phyloP scores from a whole-genome alignment of 768 basidiomycete species.

The Flagelloscypha sp. region DNA sequence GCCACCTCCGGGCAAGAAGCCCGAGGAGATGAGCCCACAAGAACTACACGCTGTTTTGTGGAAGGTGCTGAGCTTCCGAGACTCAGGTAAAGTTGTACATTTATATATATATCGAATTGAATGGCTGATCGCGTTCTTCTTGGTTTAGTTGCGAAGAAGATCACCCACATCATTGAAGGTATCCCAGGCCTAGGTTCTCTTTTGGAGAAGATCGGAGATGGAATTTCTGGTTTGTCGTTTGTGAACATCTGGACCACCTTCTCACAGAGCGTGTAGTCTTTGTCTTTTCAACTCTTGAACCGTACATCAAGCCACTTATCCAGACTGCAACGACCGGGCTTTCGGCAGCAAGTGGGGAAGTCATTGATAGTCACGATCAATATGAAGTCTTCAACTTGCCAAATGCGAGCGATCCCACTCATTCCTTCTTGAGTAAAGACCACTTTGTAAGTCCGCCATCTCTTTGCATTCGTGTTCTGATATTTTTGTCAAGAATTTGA shows the following conservation, averaged over 20 bases:
- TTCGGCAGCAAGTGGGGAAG: slow-evolving; percentile 58
- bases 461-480: slow-evolving; percentile 7
- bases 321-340: slow-evolving; percentile 61
- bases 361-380: slow-evolving; percentile 75
- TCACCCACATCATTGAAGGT: slow-evolving; percentile 70
- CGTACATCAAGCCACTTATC: slow-evolving; percentile 73
- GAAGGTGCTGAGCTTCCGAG: slow-evolving; percentile 81
- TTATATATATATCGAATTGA: not conserved
- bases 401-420: slow-evolving; percentile 76
- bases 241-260: not conserved
- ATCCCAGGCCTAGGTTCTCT: slow-evolving; percentile 72
- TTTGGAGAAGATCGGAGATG: slow-evolving; percentile 73
- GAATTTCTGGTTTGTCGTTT: slow-evolving; percentile 44
- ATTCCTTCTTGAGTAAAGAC: slow-evolving; percentile 84
- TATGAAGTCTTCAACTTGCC: slow-evolving; percentile 86
- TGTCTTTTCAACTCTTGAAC: slow-evolving; percentile 81
- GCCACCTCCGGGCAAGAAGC: slow-evolving; percentile 66
- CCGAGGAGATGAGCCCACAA: slow-evolving; percentile 81
- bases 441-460: slow-evolving; percentile 59
- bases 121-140: not conserved
- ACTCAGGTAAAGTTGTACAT: slow-evolving; percentile 43
- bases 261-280: slow-evolving; percentile 40
- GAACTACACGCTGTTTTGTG: slow-evolving; percentile 78
- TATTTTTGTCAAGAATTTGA: slow-evolving; percentile 44
- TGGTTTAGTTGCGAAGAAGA: slow-evolving; percentile 60